Evolutionary conservation across 805 yeast genomes (phyloP).

Genomic region (Candida nanaspora): DNA sequence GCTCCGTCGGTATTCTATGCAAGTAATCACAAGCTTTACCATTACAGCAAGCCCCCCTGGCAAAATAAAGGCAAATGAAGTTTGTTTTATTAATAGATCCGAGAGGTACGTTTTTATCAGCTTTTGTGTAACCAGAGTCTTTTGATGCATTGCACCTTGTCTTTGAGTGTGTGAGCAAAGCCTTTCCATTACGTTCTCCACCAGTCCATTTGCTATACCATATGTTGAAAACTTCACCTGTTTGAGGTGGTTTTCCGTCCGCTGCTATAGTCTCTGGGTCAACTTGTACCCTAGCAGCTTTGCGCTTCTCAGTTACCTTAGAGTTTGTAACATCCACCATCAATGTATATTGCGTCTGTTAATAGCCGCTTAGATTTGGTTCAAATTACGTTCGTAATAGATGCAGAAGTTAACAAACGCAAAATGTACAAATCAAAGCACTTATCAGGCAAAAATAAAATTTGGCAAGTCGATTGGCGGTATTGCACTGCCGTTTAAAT

Average conservation of each 20-base stretch:
- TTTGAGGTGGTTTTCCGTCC: conserved; percentile 66
- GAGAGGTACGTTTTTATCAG: conserved; percentile 37
- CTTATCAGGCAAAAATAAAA: too few species aligned
- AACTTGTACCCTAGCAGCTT: conserved; percentile 69
- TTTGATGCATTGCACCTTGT: conserved; percentile 50
- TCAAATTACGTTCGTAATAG: too few species aligned
- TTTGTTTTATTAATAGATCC: conserved; percentile 21
- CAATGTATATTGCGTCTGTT: too few species aligned
- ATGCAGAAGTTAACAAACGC: too few species aligned
- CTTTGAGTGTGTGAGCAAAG: conserved; percentile 34
- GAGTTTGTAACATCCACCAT: not conserved
- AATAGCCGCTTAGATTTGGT: too few species aligned
- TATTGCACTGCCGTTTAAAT: too few species aligned
- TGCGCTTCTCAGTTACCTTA: conserved; percentile 10
- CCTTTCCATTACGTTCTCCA: conserved; percentile 46
- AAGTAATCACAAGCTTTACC: conserved; percentile 72
- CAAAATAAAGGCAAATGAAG: conserved; percentile 75
- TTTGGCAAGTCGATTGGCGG: too few species aligned
- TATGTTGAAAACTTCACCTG: conserved; percentile 73
- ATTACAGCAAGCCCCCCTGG: conserved; percentile 78
- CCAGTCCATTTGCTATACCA: conserved; percentile 93
- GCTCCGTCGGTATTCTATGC: conserved; percentile 65
- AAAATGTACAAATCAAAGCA: too few species aligned
- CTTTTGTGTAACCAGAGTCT: conserved; percentile 75
- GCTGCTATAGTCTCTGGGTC: conserved; percentile 49